Evolutionary conservation across 2,329 filamentous ascomycete genomes (phyloP).

Genomic region (Fusarium xyrophilum): DNA sequence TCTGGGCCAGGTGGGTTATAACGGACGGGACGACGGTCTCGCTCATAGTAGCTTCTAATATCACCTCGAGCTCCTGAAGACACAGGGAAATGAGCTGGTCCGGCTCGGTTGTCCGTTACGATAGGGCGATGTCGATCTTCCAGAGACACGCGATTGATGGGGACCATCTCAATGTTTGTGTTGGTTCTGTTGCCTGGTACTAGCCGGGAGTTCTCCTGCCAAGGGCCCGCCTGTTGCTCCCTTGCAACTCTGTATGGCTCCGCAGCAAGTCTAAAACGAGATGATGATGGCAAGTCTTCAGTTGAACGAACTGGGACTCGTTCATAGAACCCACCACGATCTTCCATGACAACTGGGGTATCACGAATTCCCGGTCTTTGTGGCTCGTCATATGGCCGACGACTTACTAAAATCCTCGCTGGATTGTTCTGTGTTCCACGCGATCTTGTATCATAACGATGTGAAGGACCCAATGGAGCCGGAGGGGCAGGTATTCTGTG

Average conservation of each 20-base stretch:
- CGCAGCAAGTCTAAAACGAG: slow-evolving; percentile 16
- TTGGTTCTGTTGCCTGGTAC: slow-evolving; percentile 27
- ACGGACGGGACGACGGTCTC: slow-evolving; percentile 12
- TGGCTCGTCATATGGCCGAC: slow-evolving; percentile 44
- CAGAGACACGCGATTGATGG: slow-evolving; percentile 20
- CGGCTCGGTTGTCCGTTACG: slow-evolving; percentile 16
- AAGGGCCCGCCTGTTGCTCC: slow-evolving; percentile 28
- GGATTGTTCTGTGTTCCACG: slow-evolving; percentile 27
- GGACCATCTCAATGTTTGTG: slow-evolving; percentile 30
- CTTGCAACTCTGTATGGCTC: slow-evolving; percentile 21
- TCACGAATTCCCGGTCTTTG: slow-evolving; percentile 43
- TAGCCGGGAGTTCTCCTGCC: slow-evolving; percentile 34
- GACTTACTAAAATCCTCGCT: slow-evolving; percentile 31
- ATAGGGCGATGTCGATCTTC: slow-evolving; percentile 12
- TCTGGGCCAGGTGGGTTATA: slow-evolving; percentile 13
- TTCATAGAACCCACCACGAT: slow-evolving; percentile 50
- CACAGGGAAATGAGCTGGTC: slow-evolving; percentile 1
- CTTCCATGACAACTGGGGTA: slow-evolving; percentile 51
- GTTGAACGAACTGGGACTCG: slow-evolving; percentile 38
- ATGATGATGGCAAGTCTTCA: slow-evolving; percentile 10
- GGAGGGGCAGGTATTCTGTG: neutral
- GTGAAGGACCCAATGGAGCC: neutral
- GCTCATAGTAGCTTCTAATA: slow-evolving; percentile 5
- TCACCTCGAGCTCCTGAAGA: slow-evolving; percentile 4
- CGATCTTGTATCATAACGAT: slow-evolving; percentile 21